Conservation (phyloP, 495 filamentous ascomycete genomes). For the Penicillium coprophilum region DNA sequence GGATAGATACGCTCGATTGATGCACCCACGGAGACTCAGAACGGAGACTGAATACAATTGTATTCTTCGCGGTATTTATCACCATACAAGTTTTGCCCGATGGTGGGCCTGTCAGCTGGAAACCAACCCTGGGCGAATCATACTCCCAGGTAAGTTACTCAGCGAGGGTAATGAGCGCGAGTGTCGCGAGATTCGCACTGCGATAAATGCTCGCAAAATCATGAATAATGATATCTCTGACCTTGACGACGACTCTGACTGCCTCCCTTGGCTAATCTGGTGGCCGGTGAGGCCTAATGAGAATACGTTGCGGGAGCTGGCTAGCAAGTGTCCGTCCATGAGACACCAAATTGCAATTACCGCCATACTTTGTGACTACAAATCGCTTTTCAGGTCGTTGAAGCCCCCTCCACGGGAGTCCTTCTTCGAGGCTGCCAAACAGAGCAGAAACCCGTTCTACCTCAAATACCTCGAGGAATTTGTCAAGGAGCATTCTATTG, state of each 20-base stretch:
- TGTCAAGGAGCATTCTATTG: slow-evolving; percentile 13
- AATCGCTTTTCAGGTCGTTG: slow-evolving; percentile 12
- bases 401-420: slow-evolving; percentile 18
- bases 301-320: slow-evolving; percentile 17
- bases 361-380: slow-evolving; percentile 18
- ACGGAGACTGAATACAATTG: slow-evolving; percentile 19
- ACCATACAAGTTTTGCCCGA: slow-evolving; percentile 27
- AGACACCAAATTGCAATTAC: slow-evolving; percentile 21
- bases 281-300: slow-evolving; percentile 14
- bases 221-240: slow-evolving; percentile 25
- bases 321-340: slow-evolving; percentile 21
- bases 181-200: slow-evolving; percentile 18
- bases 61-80: slow-evolving; percentile 29
- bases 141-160: slow-evolving; percentile 15
- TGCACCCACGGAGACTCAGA: slow-evolving; percentile 18
- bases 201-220: slow-evolving; percentile 26
- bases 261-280: slow-evolving; percentile 25
- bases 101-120: slow-evolving; percentile 29
- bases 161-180: slow-evolving; percentile 10
- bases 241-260: slow-evolving; percentile 17
- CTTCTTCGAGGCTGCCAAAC: slow-evolving; percentile 19
- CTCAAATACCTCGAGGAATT: slow-evolving; percentile 21
- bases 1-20: slow-evolving; percentile 29
- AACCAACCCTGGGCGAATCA: slow-evolving; percentile 13
- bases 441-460: slow-evolving; percentile 19